phyloP scores from a whole-genome alignment of 192 early-diverging fungal genomes.

The Coemansia sp. region DNA sequence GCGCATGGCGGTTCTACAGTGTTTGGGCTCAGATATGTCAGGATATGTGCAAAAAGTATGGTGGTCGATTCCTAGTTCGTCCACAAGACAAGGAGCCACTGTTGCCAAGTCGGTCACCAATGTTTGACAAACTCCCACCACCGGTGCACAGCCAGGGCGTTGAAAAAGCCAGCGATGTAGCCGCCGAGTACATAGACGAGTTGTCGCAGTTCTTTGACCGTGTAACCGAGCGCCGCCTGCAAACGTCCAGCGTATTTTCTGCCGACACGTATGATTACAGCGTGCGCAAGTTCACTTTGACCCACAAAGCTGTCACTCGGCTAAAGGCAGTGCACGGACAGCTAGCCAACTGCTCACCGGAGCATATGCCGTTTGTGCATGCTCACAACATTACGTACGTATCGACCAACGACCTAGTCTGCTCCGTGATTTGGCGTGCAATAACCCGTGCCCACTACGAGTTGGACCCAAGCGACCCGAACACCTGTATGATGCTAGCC shows the following conservation, averaged over 20 bases:
- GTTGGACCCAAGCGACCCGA: slow-evolving; percentile 24
- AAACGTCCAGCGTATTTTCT: background rate
- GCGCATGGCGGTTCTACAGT: slow-evolving; percentile 29
- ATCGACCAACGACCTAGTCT: slow-evolving; percentile 43
- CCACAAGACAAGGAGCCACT: background rate
- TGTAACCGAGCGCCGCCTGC: background rate
- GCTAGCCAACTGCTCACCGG: slow-evolving; percentile 12
- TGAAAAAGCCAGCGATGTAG: background rate
- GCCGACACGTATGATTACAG: background rate
- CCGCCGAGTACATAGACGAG: background rate
- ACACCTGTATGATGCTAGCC: slow-evolving; percentile 43
- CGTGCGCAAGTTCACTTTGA: slow-evolving; percentile 19
- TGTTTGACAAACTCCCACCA: background rate
- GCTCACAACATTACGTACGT: slow-evolving; percentile 21
- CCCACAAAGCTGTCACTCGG: background rate
- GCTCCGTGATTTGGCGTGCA: slow-evolving; percentile 44
- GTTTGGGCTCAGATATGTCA: slow-evolving; percentile 29
- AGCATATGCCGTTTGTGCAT: background rate
- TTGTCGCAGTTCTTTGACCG: slow-evolving; percentile 4
- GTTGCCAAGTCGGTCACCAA: background rate
- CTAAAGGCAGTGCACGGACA: slow-evolving; percentile 28
- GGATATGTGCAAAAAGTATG: background rate
- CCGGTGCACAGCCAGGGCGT: background rate
- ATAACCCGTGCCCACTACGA: slow-evolving; percentile 31
- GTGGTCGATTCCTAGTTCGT: too few species aligned